These are phyloP conservation scores for Mimosa pudica DNA, from an alignment of 306 rosid genomes.

Conservation along the genomic window DNA sequence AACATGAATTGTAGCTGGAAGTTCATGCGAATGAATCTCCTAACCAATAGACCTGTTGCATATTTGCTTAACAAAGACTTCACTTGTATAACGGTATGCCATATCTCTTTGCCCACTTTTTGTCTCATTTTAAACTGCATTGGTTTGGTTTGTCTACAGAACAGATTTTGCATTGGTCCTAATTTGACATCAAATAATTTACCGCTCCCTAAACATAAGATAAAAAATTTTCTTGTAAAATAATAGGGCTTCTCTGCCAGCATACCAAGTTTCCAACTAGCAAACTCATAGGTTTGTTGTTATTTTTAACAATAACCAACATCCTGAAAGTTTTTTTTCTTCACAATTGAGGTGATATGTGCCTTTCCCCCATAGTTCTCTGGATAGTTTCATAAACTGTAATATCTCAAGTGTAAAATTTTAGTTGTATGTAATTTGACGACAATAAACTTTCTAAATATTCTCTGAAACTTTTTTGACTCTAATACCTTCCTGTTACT, in stretches of 20 bases:
- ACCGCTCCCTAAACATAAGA: neutral
- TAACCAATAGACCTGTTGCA: neutral
- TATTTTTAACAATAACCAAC: constrained; percentile 1
- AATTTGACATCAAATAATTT: neutral
- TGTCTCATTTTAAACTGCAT: constrained; percentile 8
- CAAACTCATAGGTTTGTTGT: neutral
- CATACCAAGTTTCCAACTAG: constrained; percentile 11
- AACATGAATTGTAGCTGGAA: constrained; percentile 37
- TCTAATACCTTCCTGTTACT: neutral
- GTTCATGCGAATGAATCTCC: neutral
- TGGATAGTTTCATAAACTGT: neutral
- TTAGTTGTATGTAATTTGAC: neutral
- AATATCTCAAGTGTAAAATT: neutral
- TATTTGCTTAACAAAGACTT: constrained; percentile 28
- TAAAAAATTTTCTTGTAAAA: neutral
- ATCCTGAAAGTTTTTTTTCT: neutral
- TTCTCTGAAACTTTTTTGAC: neutral
- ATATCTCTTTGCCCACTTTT: constrained; percentile 27
- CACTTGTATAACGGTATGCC: constrained; percentile 25
- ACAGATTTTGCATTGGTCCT: neutral
- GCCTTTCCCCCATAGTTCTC: neutral
- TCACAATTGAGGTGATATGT: neutral
- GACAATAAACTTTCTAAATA: neutral
- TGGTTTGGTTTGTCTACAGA: constrained; percentile 1
- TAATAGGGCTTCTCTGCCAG: neutral